phyloP scores from a whole-genome alignment of 1,284 basidiomycete species.

The Ceratobasidium sp. region DNA sequence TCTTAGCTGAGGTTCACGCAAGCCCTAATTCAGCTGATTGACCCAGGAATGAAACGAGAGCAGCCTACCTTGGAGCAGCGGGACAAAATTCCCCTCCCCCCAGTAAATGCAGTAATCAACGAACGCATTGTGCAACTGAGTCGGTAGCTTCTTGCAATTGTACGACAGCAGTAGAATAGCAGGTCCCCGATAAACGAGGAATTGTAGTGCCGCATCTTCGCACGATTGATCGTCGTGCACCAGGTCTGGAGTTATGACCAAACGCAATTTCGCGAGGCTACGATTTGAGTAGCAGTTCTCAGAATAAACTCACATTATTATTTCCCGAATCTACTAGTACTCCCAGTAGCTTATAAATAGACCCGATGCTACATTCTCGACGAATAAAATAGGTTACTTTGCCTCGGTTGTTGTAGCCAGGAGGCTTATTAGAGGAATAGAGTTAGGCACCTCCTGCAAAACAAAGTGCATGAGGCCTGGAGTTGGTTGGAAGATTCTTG shows the following conservation, averaged over 20 bases:
- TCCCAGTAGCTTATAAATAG: neutral
- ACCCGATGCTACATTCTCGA: neutral
- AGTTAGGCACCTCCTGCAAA: slow-evolving; percentile 4
- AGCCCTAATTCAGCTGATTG: neutral
- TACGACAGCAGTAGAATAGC: neutral
- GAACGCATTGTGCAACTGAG: neutral
- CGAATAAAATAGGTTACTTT: slow-evolving; percentile 1
- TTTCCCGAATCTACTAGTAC: neutral
- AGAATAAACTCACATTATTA: neutral
- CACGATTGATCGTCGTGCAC: neutral
- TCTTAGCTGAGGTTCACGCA: neutral
- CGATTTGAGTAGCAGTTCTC: neutral
- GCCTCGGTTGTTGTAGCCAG: neutral
- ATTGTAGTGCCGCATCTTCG: neutral
- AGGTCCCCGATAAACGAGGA: neutral
- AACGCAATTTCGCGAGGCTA: neutral
- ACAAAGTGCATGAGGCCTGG: neutral
- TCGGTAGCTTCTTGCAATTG: neutral
- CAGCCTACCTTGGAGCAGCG: neutral
- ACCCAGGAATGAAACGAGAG: neutral
- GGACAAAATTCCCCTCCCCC: neutral
- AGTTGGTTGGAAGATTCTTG: neutral
- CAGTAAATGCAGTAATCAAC: neutral
- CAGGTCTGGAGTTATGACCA: neutral
- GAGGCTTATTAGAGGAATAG: slow-evolving; percentile 4